A percentile compares a stretch with the other conserved stretches of the same genome.
Evolutionary conservation across 2,329 filamentous ascomycete genomes (phyloP).

Genomic region (Nemania serpens): DNA sequence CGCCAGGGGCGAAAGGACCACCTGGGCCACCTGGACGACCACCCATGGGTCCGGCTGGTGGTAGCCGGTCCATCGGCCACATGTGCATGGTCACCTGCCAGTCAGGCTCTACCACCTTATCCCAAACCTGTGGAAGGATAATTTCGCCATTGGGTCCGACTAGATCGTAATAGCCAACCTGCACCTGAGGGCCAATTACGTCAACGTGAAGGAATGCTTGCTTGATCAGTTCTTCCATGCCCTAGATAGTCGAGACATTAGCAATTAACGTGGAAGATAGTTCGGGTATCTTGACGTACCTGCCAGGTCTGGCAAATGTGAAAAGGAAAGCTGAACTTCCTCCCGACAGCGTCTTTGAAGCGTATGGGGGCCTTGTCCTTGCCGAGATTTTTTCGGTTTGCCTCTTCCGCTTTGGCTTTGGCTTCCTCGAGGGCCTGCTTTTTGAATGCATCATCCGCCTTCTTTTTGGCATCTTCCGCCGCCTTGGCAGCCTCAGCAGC

Average conservation of each 20-base stretch:
- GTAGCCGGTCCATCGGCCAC: conserved; percentile 57
- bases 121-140: conserved; percentile 81
- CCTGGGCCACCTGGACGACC: conserved; percentile 11
- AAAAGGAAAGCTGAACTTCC: conserved; percentile 92
- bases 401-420: conserved; percentile 52
- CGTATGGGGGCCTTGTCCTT: conserved; percentile 76
- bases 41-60: conserved; percentile 21
- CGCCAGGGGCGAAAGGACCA: conserved; percentile 14
- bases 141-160: conserved; percentile 81
- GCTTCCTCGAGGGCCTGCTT: conserved; percentile 54
- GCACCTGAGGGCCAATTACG: conserved; percentile 74
- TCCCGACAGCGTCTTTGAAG: conserved; percentile 88
- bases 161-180: conserved; percentile 79
- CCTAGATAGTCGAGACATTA: conserved; percentile 52
- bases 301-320: conserved; percentile 82
- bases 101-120: conserved; percentile 78
- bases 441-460: conserved; percentile 61
- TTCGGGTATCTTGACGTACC: conserved; percentile 56
- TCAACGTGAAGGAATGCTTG: conserved; percentile 83
- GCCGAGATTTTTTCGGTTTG: conserved; percentile 51
- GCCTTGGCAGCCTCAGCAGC: conserved; percentile 46
- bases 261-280: not conserved
- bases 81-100: conserved; percentile 72
- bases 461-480: conserved; percentile 57
- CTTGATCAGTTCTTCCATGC: conserved; percentile 85